Conservation (phyloP, 352 stramenopile genomes). For the Phytophthora multivora region DNA sequence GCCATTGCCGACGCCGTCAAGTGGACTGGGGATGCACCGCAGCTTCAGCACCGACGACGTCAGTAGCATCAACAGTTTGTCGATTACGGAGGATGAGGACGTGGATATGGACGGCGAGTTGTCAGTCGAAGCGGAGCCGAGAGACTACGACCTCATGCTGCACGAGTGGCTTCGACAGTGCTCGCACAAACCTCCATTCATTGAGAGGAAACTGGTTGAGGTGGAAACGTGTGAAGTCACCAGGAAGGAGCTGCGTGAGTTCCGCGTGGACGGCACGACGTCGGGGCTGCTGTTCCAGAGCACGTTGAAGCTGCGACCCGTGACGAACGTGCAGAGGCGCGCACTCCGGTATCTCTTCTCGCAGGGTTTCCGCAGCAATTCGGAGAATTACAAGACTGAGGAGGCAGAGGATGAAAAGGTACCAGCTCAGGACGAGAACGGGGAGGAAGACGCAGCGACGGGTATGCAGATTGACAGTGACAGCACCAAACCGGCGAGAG, state of each 20-base stretch:
- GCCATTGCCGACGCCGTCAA: not conserved
- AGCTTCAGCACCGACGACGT: slow-evolving; percentile 35
- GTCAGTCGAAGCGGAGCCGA: slow-evolving; percentile 12
- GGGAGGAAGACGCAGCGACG: not conserved
- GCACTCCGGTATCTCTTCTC: slow-evolving; percentile 73
- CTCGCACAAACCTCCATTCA: slow-evolving; percentile 62
- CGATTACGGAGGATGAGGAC: slow-evolving; percentile 18
- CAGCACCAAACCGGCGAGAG: not conserved
- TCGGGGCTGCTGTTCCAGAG: slow-evolving; percentile 70
- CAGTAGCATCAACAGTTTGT: slow-evolving; percentile 29
- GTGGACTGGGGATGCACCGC: slow-evolving; percentile 14
- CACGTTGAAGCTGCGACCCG: slow-evolving; percentile 68
- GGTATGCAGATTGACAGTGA: slow-evolving; percentile 23
- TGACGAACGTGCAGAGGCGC: slow-evolving; percentile 58
- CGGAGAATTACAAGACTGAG: slow-evolving; percentile 30
- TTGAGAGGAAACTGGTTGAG: slow-evolving; percentile 28
- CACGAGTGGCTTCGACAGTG: slow-evolving; percentile 69
- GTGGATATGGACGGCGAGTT: slow-evolving; percentile 15
- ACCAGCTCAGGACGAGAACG: not conserved
- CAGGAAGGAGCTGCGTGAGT: slow-evolving; percentile 44
- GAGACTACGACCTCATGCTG: slow-evolving; percentile 57
- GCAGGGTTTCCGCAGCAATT: slow-evolving; percentile 48
- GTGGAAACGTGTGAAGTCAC: slow-evolving; percentile 6
- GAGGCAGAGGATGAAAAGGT: not conserved
- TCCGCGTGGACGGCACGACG: slow-evolving; percentile 72